Evolutionary conservation across 2,329 filamentous ascomycete genomes (phyloP).

Genomic region (Epichloe festucae): DNA sequence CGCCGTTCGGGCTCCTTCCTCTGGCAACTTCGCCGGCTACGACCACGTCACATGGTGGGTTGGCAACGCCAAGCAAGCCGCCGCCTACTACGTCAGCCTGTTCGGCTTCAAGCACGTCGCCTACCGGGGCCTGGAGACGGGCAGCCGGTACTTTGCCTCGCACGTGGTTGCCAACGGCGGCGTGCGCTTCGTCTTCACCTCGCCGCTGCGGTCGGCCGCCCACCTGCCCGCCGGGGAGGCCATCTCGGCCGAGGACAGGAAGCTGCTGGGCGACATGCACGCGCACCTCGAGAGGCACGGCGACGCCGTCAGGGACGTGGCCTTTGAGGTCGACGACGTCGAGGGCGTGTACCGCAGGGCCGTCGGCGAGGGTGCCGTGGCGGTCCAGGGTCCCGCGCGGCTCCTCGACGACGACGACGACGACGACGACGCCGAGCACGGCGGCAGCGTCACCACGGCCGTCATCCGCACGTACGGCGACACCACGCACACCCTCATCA

Average conservation of each 20-base stretch:
- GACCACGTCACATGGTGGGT: slow-evolving; percentile 95
- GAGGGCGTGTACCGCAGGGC: slow-evolving; percentile 66
- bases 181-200: slow-evolving; percentile 74
- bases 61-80: slow-evolving; percentile 91
- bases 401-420: neutral
- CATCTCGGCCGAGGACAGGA: slow-evolving; percentile 49
- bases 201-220: slow-evolving; percentile 54
- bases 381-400: slow-evolving; percentile 47
- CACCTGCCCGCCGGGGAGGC: slow-evolving; percentile 45
- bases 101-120: slow-evolving; percentile 78
- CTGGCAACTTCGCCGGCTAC: slow-evolving; percentile 61
- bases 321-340: slow-evolving; percentile 87
- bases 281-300: slow-evolving; percentile 76
- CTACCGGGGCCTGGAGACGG: slow-evolving; percentile 80
- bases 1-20: slow-evolving; percentile 22
- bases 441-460: slow-evolving; percentile 60
- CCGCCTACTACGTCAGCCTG: slow-evolving; percentile 73
- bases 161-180: slow-evolving; percentile 69
- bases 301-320: slow-evolving; percentile 89
- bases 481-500: slow-evolving; percentile 85
- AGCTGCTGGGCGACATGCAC: slow-evolving; percentile 61
- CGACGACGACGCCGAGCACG: slow-evolving; percentile 32
- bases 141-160: slow-evolving; percentile 65
- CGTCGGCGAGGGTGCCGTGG: slow-evolving; percentile 47
- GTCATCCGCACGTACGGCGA: slow-evolving; percentile 88